Base-by-base conservation (phyloP, 225 moss, liverwort and hornwort genomes). In the Polytrichum commune region DNA sequence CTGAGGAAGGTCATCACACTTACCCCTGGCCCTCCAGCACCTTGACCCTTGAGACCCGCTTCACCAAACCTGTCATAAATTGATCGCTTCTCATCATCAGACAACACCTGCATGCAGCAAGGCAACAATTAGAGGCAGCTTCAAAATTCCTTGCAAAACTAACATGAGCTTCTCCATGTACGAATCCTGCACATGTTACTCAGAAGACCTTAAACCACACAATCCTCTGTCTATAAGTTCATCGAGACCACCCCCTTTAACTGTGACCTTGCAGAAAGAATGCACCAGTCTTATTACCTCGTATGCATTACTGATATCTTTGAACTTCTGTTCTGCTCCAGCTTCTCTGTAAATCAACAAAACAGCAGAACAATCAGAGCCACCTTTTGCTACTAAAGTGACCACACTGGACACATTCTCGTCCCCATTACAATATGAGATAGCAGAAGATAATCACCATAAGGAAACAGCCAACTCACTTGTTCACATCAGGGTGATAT, bases 401-500 rank as follows among this genome's bases (percentile, higher is more conserved):
- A 46, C 46, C 46, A 46, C 46, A 46, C 46, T 46, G 13, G 9
- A 3, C 46, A 46, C 46, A 46, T 46, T 46, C 13, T 46, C 46
- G 0, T 46, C 2, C 46, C 13, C 13, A 46, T 13, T 46, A 10
- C 46, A 3, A 3, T 46, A 46, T 46, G 13, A 38, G 46, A 46
- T 16, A 13, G 13, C 46, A 46, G 60, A 0, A 35, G 64, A 30
- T 38, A 38, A 63, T 62, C 28, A 4, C 54, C 53, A n/a, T 54
- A 28, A 67, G 8, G 67, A 63, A 79, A 3, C 28, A 61, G 46
- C 27, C 13, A 29, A 84, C 86, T 84, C 77, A 94, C 97, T 98
- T 98, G 78, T 98, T 98, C 23, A 98, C 97, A 78, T 98, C 97
- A 63, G 97, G 97, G 82, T 98, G 97, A 69, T 81, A 98, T 74